Percentiles rank a stretch among this genome's conserved stretches.
These are phyloP conservation scores for Debaryomycetaceae sp. DNA, from an alignment of 1,139 yeast species.

Conservation along the genomic window DNA sequence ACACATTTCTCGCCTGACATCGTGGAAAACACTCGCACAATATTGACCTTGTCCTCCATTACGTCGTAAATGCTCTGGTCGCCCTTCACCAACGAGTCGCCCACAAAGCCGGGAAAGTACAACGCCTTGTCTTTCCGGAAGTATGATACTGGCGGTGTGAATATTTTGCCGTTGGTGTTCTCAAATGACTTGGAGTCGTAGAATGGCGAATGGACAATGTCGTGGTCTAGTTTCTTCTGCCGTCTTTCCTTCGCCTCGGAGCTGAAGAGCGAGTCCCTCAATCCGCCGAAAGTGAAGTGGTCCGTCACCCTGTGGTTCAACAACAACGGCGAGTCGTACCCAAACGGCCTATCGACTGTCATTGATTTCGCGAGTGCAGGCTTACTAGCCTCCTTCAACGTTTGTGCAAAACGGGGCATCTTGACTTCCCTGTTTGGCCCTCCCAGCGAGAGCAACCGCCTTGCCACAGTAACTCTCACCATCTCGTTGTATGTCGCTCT, in stretches of 20 bases:
- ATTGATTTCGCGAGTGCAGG: conserved; percentile 27
- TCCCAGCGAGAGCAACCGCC: not conserved
- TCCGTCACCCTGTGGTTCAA: conserved; percentile 21
- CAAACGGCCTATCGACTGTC: conserved; percentile 37
- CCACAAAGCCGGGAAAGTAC: conserved; percentile 82
- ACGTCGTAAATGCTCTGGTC: conserved; percentile 30
- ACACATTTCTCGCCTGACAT: conserved; percentile 71
- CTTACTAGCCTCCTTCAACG: conserved; percentile 25
- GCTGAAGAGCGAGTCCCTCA: conserved; percentile 29
- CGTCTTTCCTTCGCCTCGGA: conserved; percentile 51
- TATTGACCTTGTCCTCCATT: conserved; percentile 53
- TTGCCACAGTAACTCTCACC: not conserved
- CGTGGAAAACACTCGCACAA: conserved; percentile 66
- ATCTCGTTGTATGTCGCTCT: not conserved
- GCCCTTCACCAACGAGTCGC: conserved; percentile 49
- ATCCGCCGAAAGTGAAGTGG: conserved; percentile 18
- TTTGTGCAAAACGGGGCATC: conserved; percentile 25
- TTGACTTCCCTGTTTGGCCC: not conserved
- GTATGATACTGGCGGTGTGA: conserved; percentile 72
- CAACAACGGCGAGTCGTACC: conserved; percentile 31
- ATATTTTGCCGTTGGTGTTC: conserved; percentile 81
- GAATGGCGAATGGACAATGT: conserved; percentile 82
- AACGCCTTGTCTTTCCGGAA: conserved; percentile 73
- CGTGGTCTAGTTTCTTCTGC: conserved; percentile 59
- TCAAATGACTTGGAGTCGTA: conserved; percentile 77